These are phyloP conservation scores for Forsythia suspensa DNA, from an alignment of 257 asterid genomes.

Conservation along the genomic window DNA sequence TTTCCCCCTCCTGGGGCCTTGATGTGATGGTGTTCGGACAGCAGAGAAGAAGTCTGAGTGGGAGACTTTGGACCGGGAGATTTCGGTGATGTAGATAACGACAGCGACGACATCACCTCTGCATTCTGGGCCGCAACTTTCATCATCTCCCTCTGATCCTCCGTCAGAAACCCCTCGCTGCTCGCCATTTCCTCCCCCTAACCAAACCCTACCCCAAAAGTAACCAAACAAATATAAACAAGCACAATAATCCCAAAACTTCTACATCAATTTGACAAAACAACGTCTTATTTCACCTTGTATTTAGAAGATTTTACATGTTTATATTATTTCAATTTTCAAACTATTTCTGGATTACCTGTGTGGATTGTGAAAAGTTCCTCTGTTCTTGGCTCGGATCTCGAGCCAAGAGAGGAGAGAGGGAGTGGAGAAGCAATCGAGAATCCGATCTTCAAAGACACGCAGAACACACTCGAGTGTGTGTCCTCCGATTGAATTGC, in stretches of 20 bases:
- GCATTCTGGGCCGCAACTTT: constrained; percentile 73
- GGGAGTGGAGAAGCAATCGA: constrained; percentile 43
- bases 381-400: constrained; percentile 89
- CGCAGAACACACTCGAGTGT: constrained; percentile 29
- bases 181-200: constrained; percentile 63
- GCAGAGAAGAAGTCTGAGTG: constrained; percentile 22
- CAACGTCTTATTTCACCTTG: constrained; percentile 9
- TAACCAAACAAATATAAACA: background rate
- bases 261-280: background rate
- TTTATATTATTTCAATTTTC: background rate
- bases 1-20: constrained; percentile 55
- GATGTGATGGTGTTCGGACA: constrained; percentile 38
- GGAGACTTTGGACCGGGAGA: constrained; percentile 47
- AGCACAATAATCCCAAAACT: background rate
- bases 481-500: constrained; percentile 16
- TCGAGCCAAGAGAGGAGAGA: constrained; percentile 87
- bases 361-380: constrained; percentile 34
- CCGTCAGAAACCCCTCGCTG: constrained; percentile 80
- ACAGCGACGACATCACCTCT: constrained; percentile 63
- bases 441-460: constrained; percentile 35
- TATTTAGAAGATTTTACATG: background rate
- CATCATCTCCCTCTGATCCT: constrained; percentile 82
- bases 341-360: constrained; percentile 25
- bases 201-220: constrained; percentile 36
- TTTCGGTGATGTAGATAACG: constrained; percentile 57